Evolutionary conservation across 2,329 filamentous ascomycete species (phyloP), one percentile per base, ranked within the genome.

Genomic region (Amauroascus niger): DNA sequence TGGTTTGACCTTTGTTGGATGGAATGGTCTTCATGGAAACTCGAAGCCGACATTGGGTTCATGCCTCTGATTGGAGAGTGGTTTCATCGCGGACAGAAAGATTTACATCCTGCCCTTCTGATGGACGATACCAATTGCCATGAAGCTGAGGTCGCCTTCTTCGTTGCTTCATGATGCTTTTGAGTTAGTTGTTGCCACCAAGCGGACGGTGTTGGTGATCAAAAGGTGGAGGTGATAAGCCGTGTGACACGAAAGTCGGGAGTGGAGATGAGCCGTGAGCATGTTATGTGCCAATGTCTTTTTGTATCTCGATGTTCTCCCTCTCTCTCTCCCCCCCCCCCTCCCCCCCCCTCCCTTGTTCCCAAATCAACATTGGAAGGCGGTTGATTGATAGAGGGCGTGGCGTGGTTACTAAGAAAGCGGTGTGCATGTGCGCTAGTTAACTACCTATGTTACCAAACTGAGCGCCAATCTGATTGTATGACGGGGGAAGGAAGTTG

Each of bases 171-270:
- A 8, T 35, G n/a, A n/a, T n/a, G n/a, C n/a, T 11, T 13, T 35
- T 35, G 32, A 35, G 7, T 35, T 5, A 14, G 9, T 9, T 30
- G 11, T 45, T 45, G 24, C 32, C 40, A 46, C 50, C 33, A 28
- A n/a, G 32, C 49, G 18, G 40, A 41, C 16, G n/a, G 39, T 41
- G 49, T 30, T 28, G 50, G 32, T 52, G 50, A 46, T 45, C 30
- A 46, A 18, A n/a, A 40, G 24, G 48, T 43, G 50, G 50, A 28
- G 40, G 28, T 45, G n/a, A n/a, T n/a, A n/a, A 46, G 50, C 50
- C 50, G 46, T 52, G 50, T 52, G 50, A 52, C 41, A 52, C 50
- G 32, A 52, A 39, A 45, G 30, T 35, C 41, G 40, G 49, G 50
- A 28, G 20, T 18, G 32, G 43, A 39, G 14, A 52, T n/a, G 14